phyloP scores from a whole-genome alignment of 768 basidiomycete species.

The Crucibulum laeve region DNA sequence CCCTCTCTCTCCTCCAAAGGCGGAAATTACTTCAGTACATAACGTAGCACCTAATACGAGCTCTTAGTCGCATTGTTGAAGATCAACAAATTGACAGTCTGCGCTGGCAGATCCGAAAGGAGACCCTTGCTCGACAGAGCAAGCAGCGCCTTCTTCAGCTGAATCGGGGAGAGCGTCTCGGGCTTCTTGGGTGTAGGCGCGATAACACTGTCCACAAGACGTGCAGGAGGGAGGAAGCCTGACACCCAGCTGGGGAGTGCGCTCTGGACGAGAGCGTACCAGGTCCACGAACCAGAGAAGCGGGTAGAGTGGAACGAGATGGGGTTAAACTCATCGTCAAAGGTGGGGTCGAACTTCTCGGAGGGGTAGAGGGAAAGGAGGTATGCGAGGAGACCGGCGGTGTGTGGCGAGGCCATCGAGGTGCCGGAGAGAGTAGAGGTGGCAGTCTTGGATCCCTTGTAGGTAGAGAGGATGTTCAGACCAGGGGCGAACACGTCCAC shows the following conservation, averaged over 20 bases:
- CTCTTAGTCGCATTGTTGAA: slow-evolving; percentile 88
- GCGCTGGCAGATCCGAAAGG: slow-evolving; percentile 43
- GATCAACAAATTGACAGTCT: slow-evolving; percentile 68
- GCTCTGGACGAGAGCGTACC: slow-evolving; percentile 50
- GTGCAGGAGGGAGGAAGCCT: slow-evolving; percentile 51
- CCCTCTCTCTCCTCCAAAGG: too few relatives aligned
- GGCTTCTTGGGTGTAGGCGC: slow-evolving; percentile 39
- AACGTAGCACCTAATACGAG: too few relatives aligned
- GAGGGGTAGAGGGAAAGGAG: slow-evolving; percentile 85
- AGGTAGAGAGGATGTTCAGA: slow-evolving; percentile 8
- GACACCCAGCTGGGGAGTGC: slow-evolving; percentile 57
- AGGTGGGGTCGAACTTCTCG: slow-evolving; percentile 48
- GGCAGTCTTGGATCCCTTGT: slow-evolving; percentile 26
- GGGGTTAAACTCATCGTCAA: slow-evolving; percentile 33
- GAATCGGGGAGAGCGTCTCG: slow-evolving; percentile 51
- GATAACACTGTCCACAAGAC: slow-evolving; percentile 34
- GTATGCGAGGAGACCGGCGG: slow-evolving; percentile 88
- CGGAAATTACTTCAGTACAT: too few relatives aligned
- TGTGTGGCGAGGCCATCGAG: slow-evolving; percentile 94
- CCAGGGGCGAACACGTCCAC: slow-evolving; percentile 93
- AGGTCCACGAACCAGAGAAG: slow-evolving; percentile 26
- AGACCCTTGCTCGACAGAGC: slow-evolving; percentile 49
- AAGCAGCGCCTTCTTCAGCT: slow-evolving; percentile 75
- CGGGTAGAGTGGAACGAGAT: slow-evolving; percentile 27
- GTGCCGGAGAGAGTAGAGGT: slow-evolving; percentile 82